A percentile compares a stretch with the other conserved stretches of the same genome.
These are phyloP conservation scores for Lactuca saligna DNA, from an alignment of 129 eudicot genomes.

Conservation along the genomic window DNA sequence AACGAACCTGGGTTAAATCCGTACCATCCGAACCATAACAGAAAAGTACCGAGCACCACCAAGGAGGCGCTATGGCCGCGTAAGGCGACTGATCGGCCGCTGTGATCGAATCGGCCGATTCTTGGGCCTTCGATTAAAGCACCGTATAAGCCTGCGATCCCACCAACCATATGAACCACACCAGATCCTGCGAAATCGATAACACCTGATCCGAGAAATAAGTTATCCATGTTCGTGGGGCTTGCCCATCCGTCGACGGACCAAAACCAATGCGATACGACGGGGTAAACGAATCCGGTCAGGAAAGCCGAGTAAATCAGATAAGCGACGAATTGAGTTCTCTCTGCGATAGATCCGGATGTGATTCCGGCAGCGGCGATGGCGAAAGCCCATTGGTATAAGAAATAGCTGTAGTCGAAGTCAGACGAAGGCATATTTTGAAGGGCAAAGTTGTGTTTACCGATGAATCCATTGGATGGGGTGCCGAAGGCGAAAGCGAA, in stretches of 20 bases:
- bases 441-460: slow-evolving; percentile 46
- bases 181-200: slow-evolving; percentile 85
- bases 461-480: slow-evolving; percentile 53
- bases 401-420: slow-evolving; percentile 46
- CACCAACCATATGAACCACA: slow-evolving; percentile 78
- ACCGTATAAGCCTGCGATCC: slow-evolving; percentile 64
- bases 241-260: slow-evolving; percentile 76
- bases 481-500: slow-evolving; percentile 56
- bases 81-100: slow-evolving; percentile 46
- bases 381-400: slow-evolving; percentile 67
- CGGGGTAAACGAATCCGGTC: slow-evolving; percentile 79
- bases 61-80: slow-evolving; percentile 68
- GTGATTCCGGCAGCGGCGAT: slow-evolving; percentile 72
- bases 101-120: slow-evolving; percentile 59
- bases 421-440: slow-evolving; percentile 23
- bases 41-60: slow-evolving; percentile 63
- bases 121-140: slow-evolving; percentile 73
- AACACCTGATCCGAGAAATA: slow-evolving; percentile 64
- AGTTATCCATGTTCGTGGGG: slow-evolving; percentile 20
- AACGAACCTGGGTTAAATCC: slow-evolving; percentile 81
- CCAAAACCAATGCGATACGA: slow-evolving; percentile 86
- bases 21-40: slow-evolving; percentile 84
- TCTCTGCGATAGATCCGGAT: slow-evolving; percentile 59
- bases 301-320: slow-evolving; percentile 60
- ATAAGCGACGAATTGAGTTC: slow-evolving; percentile 72